These are phyloP conservation scores for Sherardia arvensis DNA, from an alignment of 257 asterid genomes.

Conservation along the genomic window DNA sequence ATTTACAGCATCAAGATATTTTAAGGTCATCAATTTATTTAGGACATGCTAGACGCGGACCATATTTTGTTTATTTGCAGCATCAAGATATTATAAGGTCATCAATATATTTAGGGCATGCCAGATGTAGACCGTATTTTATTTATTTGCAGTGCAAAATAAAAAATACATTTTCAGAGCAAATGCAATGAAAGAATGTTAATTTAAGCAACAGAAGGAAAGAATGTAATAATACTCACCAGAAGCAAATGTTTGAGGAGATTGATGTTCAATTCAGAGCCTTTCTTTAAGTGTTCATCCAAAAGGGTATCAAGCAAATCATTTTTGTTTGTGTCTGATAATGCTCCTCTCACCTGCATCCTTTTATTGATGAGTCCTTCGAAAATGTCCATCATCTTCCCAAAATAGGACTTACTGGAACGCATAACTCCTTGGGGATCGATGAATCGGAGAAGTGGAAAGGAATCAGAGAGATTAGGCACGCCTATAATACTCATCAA, in stretches of 20 bases:
- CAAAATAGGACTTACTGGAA: background rate
- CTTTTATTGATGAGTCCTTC: conserved; percentile 17
- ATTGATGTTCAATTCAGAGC: background rate
- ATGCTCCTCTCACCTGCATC: background rate
- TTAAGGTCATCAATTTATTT: too few relatives aligned
- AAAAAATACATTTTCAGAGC: background rate
- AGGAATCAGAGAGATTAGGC: conserved; percentile 9
- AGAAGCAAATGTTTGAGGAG: background rate
- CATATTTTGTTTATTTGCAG: too few relatives aligned
- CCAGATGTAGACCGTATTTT: too few relatives aligned
- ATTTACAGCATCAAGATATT: too few relatives aligned
- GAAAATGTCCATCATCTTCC: conserved; percentile 5
- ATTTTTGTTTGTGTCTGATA: background rate
- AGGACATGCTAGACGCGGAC: too few relatives aligned
- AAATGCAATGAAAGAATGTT: too few relatives aligned
- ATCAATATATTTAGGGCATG: too few relatives aligned
- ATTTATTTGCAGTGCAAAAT: too few relatives aligned
- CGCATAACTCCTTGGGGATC: conserved; percentile 18
- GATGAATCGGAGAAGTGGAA: conserved; percentile 10
- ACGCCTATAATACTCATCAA: background rate
- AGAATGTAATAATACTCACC: too few relatives aligned
- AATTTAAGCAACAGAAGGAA: too few relatives aligned
- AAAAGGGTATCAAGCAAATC: background rate
- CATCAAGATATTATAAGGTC: too few relatives aligned
- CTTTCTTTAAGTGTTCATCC: background rate